A percentile compares a stretch with the other conserved stretches of the same genome.
Evolutionary conservation across 2,329 filamentous ascomycete genomes (phyloP).

Genomic region (Fusarium mangiferae): DNA sequence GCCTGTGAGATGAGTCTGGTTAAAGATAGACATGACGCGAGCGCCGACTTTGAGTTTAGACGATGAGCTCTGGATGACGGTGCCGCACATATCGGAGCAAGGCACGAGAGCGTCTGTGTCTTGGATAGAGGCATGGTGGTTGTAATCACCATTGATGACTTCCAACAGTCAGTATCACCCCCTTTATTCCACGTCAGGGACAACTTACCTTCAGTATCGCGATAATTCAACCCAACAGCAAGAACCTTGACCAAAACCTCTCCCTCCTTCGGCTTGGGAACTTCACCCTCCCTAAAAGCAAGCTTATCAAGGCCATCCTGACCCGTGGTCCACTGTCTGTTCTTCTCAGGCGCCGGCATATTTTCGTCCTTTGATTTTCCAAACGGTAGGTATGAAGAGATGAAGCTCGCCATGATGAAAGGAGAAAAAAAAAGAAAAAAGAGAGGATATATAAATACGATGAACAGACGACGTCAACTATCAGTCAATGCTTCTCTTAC

Average conservation of each 20-base stretch:
- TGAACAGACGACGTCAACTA: constrained; percentile 7
- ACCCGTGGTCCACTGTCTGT: constrained; percentile 64
- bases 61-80: constrained; percentile 59
- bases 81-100: constrained; percentile 77
- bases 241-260: constrained; percentile 63
- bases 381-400: constrained; percentile 38
- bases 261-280: constrained; percentile 59
- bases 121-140: constrained; percentile 67
- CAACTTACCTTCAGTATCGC: constrained; percentile 59
- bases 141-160: constrained; percentile 75
- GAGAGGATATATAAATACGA: not conserved
- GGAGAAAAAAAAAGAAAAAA: not conserved
- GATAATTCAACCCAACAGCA: constrained; percentile 61
- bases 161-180: not conserved
- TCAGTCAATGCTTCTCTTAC: constrained; percentile 22
- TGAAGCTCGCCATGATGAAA: constrained; percentile 32
- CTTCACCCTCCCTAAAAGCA: constrained; percentile 53
- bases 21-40: constrained; percentile 75
- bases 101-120: constrained; percentile 62
- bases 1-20: constrained; percentile 66
- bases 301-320: constrained; percentile 68
- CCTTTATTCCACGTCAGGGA: not conserved
- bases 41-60: constrained; percentile 64
- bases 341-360: constrained; percentile 40
- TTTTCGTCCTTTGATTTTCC: constrained; percentile 14